These are phyloP conservation scores for Takashimella koratensis DNA, from an alignment of 1,284 basidiomycete species.

Conservation along the genomic window DNA sequence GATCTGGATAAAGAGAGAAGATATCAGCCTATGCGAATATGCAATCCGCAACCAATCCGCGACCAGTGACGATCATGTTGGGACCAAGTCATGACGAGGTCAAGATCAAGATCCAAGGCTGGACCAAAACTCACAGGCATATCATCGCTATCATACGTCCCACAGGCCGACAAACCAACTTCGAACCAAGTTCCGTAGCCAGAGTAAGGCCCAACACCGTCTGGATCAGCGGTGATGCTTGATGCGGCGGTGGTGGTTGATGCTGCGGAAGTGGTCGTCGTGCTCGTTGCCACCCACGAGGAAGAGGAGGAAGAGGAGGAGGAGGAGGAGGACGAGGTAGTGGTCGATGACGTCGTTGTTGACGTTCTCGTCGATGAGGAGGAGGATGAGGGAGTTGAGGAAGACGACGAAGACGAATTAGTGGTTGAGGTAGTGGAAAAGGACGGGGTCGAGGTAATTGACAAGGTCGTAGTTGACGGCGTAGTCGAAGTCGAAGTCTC, in stretches of 20 bases:
- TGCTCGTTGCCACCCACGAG: background rate
- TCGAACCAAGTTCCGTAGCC: constrained; percentile 44
- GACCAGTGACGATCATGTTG: background rate
- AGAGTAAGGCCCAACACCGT: constrained; percentile 40
- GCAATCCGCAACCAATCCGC: too few species aligned
- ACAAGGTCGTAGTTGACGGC: background rate
- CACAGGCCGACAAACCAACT: constrained; percentile 39
- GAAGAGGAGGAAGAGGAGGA: constrained; percentile 10
- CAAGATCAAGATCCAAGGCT: constrained; percentile 3
- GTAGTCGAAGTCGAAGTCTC: background rate
- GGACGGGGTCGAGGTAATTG: background rate
- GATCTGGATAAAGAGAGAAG: constrained; percentile 20
- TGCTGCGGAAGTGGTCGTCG: constrained; percentile 3
- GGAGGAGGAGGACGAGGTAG: constrained; percentile 7
- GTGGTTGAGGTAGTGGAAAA: constrained; percentile 3
- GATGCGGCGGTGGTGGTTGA: constrained; percentile 6
- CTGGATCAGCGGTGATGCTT: constrained; percentile 24
- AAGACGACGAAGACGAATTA: background rate
- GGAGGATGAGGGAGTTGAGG: constrained; percentile 1
- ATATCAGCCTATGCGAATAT: background rate
- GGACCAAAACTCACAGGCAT: constrained; percentile 11
- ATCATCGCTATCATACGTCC: constrained; percentile 20
- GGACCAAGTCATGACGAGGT: constrained; percentile 2
- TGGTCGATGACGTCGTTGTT: background rate
- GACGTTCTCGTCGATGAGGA: background rate